Percentiles rank a stretch among this genome's conserved stretches.
phyloP scores from a whole-genome alignment of 352 stramenopile genomes.

The Globisporangium orthogonon region DNA sequence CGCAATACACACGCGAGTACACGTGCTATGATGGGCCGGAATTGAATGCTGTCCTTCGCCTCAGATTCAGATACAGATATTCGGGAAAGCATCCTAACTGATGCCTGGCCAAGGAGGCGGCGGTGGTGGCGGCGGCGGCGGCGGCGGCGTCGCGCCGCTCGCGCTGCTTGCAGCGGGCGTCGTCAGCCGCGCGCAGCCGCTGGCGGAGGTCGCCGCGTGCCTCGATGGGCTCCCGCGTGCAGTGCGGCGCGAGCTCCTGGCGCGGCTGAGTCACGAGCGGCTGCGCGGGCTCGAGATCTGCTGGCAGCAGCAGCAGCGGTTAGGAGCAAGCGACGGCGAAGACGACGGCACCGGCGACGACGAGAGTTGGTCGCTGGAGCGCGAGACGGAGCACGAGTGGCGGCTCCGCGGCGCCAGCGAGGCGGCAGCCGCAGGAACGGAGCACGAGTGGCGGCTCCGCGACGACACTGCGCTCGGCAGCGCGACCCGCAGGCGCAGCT shows the following conservation, averaged over 20 bases:
- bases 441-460: background rate
- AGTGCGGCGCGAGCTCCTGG: slow-evolving; percentile 37
- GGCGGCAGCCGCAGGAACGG: background rate
- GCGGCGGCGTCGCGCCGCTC: slow-evolving; percentile 9
- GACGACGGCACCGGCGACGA: background rate
- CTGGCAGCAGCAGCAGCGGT: slow-evolving; percentile 9
- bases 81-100: too few relatives aligned
- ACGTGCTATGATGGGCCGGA: too few relatives aligned
- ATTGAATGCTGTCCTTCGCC: too few relatives aligned
- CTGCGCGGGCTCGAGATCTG: slow-evolving; percentile 42
- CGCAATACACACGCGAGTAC: background rate
- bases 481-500: slow-evolving; percentile 25
- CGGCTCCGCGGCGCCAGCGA: background rate
- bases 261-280: slow-evolving; percentile 29
- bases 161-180: slow-evolving; percentile 22
- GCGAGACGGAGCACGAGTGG: slow-evolving; percentile 16
- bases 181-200: slow-evolving; percentile 22
- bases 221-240: slow-evolving; percentile 33
- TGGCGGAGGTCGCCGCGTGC: slow-evolving; percentile 31
- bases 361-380: slow-evolving; percentile 7
- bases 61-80: too few relatives aligned
- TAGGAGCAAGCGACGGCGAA: background rate
- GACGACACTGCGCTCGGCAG: background rate
- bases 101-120: too few relatives aligned
- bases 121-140: too few relatives aligned